A percentile compares a stretch with the other conserved stretches of the same genome.
Evolutionary conservation across 176 grass and related monocot species (phyloP).

Genomic region (Bromus sterilis): DNA sequence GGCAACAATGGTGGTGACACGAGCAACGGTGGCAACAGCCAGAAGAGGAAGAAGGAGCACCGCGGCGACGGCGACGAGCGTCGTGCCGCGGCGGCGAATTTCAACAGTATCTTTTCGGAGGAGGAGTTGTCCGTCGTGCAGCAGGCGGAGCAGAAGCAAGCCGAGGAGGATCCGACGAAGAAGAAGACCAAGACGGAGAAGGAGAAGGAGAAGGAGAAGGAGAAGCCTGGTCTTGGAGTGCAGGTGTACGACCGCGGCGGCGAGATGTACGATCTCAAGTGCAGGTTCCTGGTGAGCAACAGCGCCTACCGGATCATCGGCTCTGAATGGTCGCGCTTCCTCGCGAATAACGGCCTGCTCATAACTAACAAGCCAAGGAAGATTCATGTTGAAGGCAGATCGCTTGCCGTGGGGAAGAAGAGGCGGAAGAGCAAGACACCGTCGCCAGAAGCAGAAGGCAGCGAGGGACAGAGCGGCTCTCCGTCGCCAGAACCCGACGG

Average conservation of each 20-base stretch:
- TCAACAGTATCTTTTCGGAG: neutral
- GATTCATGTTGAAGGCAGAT: too few relatives aligned
- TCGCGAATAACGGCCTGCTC: neutral
- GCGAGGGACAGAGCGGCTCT: too few relatives aligned
- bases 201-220: neutral
- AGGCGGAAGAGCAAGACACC: too few relatives aligned
- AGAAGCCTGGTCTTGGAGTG: neutral
- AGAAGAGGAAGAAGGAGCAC: neutral
- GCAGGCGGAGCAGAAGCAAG: neutral
- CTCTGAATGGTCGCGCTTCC: neutral
- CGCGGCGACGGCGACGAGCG: neutral
- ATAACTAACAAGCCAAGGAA: neutral
- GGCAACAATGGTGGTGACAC: too few relatives aligned
- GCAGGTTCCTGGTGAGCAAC: neutral
- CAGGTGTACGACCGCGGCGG: neutral
- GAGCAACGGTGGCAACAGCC: neutral
- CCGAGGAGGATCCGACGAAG: neutral
- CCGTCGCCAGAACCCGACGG: neutral
- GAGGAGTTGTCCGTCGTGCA: neutral
- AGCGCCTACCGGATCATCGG: neutral
- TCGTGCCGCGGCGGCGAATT: neutral
- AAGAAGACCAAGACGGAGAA: neutral
- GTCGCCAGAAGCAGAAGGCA: too few relatives aligned
- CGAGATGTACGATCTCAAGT: neutral
- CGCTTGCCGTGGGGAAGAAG: too few relatives aligned